These are phyloP conservation scores for Erysimum pusillum DNA, from an alignment of 441 rosid genomes.

Conservation along the genomic window DNA sequence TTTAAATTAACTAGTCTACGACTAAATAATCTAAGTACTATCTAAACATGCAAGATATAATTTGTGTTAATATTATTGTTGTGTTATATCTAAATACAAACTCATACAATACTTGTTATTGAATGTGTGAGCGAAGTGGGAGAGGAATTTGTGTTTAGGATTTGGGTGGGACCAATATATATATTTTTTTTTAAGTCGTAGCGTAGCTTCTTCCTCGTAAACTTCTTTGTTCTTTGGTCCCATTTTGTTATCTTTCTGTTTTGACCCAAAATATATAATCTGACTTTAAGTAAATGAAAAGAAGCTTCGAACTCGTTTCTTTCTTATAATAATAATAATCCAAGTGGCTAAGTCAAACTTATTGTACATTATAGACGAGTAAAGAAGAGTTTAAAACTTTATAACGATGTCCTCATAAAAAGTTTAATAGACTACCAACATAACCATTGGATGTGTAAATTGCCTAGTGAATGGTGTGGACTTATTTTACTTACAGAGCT, in stretches of 20 bases:
- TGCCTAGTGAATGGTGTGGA: not conserved
- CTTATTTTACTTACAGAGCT: not conserved
- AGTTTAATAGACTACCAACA: not conserved
- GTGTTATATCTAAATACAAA: not conserved
- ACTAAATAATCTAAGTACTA: not conserved
- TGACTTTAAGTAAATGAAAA: constrained; percentile 11
- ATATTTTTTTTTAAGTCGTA: not conserved
- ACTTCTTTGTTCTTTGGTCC: constrained; percentile 44
- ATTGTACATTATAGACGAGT: constrained; percentile 4
- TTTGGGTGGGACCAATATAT: constrained; percentile 39
- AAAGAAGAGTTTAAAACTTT: not conserved
- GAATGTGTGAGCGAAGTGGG: constrained; percentile 6
- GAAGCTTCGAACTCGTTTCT: constrained; percentile 39
- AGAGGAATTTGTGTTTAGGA: constrained; percentile 4
- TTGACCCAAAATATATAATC: constrained; percentile 28
- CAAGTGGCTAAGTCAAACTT: constrained; percentile 12
- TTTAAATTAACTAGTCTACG: not conserved
- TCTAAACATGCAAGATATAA: too few species aligned
- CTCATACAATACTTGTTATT: not conserved
- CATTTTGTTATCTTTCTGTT: constrained; percentile 32
- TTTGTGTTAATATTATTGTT: not conserved
- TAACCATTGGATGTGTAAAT: not conserved
- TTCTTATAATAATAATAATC: not conserved
- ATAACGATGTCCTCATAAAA: not conserved
- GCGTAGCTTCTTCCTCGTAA: constrained; percentile 43